Evolutionary conservation across 148 eudicot species (phyloP).

Genomic region (Gaultheria prostrata): DNA sequence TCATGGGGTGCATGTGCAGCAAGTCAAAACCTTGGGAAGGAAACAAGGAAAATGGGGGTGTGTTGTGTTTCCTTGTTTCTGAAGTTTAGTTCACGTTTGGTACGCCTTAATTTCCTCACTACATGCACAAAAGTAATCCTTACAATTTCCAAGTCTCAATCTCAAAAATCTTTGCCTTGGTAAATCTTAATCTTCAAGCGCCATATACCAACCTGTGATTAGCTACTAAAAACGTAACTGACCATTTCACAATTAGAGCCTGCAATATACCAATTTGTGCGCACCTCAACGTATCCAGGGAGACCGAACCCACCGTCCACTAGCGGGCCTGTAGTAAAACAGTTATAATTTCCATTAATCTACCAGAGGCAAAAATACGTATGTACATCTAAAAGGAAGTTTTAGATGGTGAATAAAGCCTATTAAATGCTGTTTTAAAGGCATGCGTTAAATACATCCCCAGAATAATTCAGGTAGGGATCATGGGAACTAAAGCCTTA

Average conservation of each 20-base stretch:
- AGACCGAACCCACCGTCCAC: no score
- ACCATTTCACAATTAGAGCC: background rate
- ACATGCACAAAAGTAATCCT: background rate
- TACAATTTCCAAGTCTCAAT: background rate
- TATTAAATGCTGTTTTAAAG: background rate
- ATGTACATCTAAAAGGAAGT: background rate
- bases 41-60: background rate
- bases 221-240: background rate
- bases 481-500: background rate
- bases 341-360: no score
- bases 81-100: constrained; percentile 8
- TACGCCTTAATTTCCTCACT: background rate
- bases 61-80: background rate
- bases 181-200: background rate
- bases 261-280: background rate
- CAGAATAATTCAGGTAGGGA: background rate
- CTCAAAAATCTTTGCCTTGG: background rate
- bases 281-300: no score
- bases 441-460: background rate
- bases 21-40: background rate
- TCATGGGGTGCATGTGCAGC: no score
- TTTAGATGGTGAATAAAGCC: background rate
- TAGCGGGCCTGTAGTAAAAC: no score
- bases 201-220: background rate
- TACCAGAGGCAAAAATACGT: background rate